These are phyloP conservation scores for Ophiocordyceps polyrhachis-furcata DNA, from an alignment of 2,329 filamentous ascomycete species.

Conservation along the genomic window DNA sequence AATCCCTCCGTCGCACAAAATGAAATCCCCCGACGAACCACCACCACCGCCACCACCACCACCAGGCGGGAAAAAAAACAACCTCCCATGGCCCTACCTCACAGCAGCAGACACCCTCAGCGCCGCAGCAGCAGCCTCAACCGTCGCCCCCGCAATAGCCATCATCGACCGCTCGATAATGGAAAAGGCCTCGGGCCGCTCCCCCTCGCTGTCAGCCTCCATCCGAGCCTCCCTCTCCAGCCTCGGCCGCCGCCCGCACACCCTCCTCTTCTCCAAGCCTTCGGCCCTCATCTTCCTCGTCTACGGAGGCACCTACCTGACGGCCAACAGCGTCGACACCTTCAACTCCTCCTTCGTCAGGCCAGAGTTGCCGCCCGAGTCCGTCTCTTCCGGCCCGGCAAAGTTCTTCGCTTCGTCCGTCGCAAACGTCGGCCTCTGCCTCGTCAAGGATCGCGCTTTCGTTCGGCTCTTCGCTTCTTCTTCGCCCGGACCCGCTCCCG, in stretches of 20 bases:
- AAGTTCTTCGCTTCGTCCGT: slow-evolving; percentile 69
- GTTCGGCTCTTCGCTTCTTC: slow-evolving; percentile 61
- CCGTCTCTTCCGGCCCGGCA: slow-evolving; percentile 51
- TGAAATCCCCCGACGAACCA: not conserved
- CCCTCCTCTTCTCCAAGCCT: slow-evolving; percentile 43
- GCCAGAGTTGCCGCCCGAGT: slow-evolving; percentile 32
- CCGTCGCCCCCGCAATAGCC: slow-evolving; percentile 70
- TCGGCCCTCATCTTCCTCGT: slow-evolving; percentile 53
- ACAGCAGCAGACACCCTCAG: slow-evolving; percentile 47
- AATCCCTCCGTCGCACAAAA: no score
- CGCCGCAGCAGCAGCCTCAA: slow-evolving; percentile 50
- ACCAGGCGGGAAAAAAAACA: slow-evolving; percentile 69
- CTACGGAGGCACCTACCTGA: slow-evolving; percentile 79
- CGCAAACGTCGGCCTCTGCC: slow-evolving; percentile 71
- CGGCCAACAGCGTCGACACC: slow-evolving; percentile 78
- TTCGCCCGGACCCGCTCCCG: slow-evolving; percentile 25
- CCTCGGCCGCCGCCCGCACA: slow-evolving; percentile 40
- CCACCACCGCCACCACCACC: slow-evolving; percentile 24
- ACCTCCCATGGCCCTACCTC: slow-evolving; percentile 42
- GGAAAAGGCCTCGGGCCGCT: slow-evolving; percentile 59
- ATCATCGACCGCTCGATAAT: slow-evolving; percentile 77
- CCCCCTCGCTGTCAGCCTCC: slow-evolving; percentile 34
- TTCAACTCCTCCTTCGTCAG: slow-evolving; percentile 38
- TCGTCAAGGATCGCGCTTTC: slow-evolving; percentile 81
- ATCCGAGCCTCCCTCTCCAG: slow-evolving; percentile 36